Percentiles rank a stretch among this genome's conserved stretches.
phyloP scores from a whole-genome alignment of 495 filamentous ascomycete species.

The Xylaria cubensis region DNA sequence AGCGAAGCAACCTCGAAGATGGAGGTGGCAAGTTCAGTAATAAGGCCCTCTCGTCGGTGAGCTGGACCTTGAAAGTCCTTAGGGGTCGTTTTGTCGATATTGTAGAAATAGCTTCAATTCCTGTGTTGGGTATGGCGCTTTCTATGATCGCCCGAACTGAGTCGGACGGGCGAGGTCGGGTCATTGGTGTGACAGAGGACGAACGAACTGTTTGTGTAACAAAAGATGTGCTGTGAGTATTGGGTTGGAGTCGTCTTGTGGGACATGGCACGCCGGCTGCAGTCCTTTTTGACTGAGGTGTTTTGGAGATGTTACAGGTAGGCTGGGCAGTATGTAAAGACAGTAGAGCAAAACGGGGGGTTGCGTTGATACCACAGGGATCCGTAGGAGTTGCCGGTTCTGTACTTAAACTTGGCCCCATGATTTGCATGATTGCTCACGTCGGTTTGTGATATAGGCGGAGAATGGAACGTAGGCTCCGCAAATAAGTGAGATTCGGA shows the following conservation, averaged over 20 bases:
- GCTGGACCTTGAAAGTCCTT: slow-evolving; percentile 42
- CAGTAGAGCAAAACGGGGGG: slow-evolving; percentile 30
- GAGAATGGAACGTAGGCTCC: slow-evolving; percentile 33
- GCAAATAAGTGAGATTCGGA: slow-evolving; percentile 25
- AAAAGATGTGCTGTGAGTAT: slow-evolving; percentile 32
- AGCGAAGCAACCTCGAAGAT: slow-evolving; percentile 47
- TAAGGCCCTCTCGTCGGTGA: slow-evolving; percentile 43
- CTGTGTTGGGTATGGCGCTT: slow-evolving; percentile 37
- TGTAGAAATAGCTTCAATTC: slow-evolving; percentile 38
- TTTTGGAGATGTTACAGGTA: slow-evolving; percentile 25
- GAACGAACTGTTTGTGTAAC: slow-evolving; percentile 33
- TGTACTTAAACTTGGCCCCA: slow-evolving; percentile 36
- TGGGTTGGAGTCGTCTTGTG: slow-evolving; percentile 37
- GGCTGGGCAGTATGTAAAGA: slow-evolving; percentile 32
- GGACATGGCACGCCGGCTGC: slow-evolving; percentile 36
- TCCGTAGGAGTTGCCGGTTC: slow-evolving; percentile 34
- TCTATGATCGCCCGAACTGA: slow-evolving; percentile 44
- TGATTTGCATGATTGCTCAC: slow-evolving; percentile 28
- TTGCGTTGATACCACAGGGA: slow-evolving; percentile 37
- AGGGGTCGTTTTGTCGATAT: slow-evolving; percentile 42
- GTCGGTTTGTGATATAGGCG: slow-evolving; percentile 32
- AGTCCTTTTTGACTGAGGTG: slow-evolving; percentile 35
- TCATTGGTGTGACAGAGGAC: slow-evolving; percentile 41
- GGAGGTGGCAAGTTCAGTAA: slow-evolving; percentile 45
- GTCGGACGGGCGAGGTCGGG: slow-evolving; percentile 42